These are phyloP conservation scores for Hondaea fermentalgiana DNA, from an alignment of 108 stramenopile species.

Conservation along the genomic window DNA sequence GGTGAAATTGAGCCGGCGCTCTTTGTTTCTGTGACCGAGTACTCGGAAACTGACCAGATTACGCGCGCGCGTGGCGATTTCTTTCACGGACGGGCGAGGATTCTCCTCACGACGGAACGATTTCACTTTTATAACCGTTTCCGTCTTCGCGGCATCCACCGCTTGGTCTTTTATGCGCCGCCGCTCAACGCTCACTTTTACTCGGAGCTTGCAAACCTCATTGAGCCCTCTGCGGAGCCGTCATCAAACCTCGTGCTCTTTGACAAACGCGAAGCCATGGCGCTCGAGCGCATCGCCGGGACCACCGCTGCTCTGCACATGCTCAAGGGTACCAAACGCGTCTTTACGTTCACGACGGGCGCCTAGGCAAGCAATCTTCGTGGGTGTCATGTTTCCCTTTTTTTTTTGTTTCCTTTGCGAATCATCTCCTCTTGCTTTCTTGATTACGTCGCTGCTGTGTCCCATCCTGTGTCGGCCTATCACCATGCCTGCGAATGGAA, in stretches of 20 bases:
- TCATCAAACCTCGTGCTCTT: neutral
- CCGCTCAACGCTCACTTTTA: neutral
- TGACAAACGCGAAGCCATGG: neutral
- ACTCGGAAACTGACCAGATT: neutral
- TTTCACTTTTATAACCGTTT: neutral
- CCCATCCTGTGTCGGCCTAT: too few species aligned
- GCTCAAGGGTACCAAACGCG: neutral
- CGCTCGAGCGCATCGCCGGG: neutral
- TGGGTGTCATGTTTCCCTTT: too few species aligned
- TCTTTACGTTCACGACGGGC: neutral
- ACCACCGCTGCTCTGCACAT: neutral
- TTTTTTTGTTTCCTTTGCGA: too few species aligned
- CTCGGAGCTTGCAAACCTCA: neutral
- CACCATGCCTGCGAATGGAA: too few species aligned
- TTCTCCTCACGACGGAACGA: neutral
- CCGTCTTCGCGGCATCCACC: conserved; percentile 2
- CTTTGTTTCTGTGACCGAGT: neutral
- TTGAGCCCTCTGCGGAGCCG: neutral
- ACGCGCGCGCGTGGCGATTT: neutral
- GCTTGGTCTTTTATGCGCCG: neutral
- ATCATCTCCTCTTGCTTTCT: too few species aligned
- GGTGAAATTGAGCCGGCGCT: neutral
- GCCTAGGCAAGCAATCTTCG: neutral
- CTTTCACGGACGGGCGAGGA: neutral
- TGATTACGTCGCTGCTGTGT: too few species aligned